Conservation (phyloP, 805 yeast genomes). For the Candida jianshihensis region DNA sequence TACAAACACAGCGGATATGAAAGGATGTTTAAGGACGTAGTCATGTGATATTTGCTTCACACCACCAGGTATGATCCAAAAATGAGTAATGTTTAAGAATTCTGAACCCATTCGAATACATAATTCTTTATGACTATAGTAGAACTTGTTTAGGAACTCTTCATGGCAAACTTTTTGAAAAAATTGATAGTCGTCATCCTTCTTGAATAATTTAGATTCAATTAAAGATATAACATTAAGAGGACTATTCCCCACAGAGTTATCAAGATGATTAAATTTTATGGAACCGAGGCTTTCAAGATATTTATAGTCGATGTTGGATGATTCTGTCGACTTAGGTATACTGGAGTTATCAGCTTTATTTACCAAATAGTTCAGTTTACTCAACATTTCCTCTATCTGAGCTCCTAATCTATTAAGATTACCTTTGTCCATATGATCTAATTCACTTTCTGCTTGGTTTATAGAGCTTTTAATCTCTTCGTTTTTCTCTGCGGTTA, state of each 20-base stretch:
- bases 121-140: conserved; percentile 33
- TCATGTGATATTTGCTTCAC: conserved; percentile 38
- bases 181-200: conserved; percentile 20
- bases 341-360: background rate
- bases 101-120: conserved; percentile 40
- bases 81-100: conserved; percentile 46
- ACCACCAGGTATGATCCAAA: conserved; percentile 59
- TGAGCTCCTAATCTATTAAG: conserved; percentile 9
- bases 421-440: conserved; percentile 4
- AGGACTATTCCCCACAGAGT: conserved; percentile 28
- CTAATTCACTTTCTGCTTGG: conserved; percentile 6
- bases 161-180: conserved; percentile 30
- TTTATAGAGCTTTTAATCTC: conserved; percentile 16
- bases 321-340: background rate
- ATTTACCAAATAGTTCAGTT: conserved; percentile 10
- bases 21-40: conserved; percentile 45
- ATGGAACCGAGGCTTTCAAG: conserved; percentile 9
- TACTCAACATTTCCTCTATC: conserved; percentile 21
- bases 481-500: conserved; percentile 27
- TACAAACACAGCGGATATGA: conserved; percentile 47
- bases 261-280: conserved; percentile 19
- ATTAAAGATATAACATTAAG: conserved; percentile 29
- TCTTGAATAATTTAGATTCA: conserved; percentile 33
- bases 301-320: conserved; percentile 8
- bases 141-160: conserved; percentile 38